These are phyloP conservation scores for Phialophora macrospora DNA, from an alignment of 2,329 filamentous ascomycete genomes.

Conservation along the genomic window DNA sequence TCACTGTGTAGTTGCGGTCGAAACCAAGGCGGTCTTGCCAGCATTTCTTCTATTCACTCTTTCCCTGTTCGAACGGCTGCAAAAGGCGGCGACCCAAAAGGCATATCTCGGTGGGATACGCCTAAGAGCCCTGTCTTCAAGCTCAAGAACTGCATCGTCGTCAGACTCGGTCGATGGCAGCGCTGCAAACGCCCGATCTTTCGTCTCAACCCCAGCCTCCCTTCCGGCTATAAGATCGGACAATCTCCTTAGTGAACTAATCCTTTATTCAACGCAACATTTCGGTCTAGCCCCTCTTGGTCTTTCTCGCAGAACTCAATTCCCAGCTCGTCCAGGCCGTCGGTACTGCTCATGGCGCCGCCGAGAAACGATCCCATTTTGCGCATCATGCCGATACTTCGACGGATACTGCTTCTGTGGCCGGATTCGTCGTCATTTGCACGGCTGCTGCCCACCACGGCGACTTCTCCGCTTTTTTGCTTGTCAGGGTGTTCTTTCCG, in stretches of 20 bases:
- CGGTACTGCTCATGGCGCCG: slow-evolving; percentile 17
- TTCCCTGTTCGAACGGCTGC: neutral
- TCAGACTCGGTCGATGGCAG: neutral
- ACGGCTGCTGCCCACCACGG: slow-evolving; percentile 1
- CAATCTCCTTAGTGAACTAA: slow-evolving; percentile 10
- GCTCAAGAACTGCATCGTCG: neutral
- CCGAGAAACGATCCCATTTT: slow-evolving; percentile 18
- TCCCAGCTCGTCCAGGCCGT: slow-evolving; percentile 29
- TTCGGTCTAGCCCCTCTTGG: slow-evolving; percentile 26
- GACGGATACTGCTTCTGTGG: slow-evolving; percentile 16
- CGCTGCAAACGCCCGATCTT: neutral
- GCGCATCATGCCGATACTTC: slow-evolving; percentile 34
- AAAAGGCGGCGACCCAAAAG: neutral
- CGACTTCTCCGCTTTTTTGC: neutral
- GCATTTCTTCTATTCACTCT: neutral
- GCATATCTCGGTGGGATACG: too few species aligned
- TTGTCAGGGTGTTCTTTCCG: slow-evolving; percentile 25
- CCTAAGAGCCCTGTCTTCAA: neutral
- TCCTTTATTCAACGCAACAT: slow-evolving; percentile 26
- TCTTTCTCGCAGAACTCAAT: slow-evolving; percentile 35
- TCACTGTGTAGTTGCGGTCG: neutral
- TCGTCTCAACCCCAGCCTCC: neutral
- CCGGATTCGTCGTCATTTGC: slow-evolving; percentile 3
- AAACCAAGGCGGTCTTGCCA: neutral
- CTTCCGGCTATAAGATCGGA: neutral